Evolutionary conservation across 306 rosid species (phyloP).

Genomic region (Quercus dentata): DNA sequence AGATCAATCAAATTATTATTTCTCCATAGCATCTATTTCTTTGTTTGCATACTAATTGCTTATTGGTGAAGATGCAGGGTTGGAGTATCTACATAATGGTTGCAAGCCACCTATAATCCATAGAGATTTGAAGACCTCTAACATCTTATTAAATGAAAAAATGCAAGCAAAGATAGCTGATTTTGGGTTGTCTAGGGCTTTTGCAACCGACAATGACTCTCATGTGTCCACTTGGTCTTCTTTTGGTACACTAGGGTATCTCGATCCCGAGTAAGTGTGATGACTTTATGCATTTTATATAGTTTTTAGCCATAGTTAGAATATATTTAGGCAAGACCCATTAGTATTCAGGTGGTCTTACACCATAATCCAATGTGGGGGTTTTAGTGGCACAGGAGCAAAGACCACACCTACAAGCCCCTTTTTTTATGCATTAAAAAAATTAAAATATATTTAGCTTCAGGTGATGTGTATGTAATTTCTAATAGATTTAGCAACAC

Average conservation of each 20-base stretch:
- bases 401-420: no score
- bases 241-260: slow-evolving; percentile 42
- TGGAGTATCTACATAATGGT: slow-evolving; percentile 43
- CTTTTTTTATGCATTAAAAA: no score
- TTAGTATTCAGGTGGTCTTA: no score
- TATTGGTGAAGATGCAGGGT: slow-evolving; percentile 17
- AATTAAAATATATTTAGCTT: no score
- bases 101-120: slow-evolving; percentile 33
- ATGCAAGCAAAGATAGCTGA: slow-evolving; percentile 45
- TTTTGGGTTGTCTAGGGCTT: slow-evolving; percentile 47
- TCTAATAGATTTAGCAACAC: no score
- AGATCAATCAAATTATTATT: background rate
- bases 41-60: background rate
- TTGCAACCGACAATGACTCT: slow-evolving; percentile 17
- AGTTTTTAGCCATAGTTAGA: no score
- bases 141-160: slow-evolving; percentile 38
- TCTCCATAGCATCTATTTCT: background rate
- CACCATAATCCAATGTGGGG: no score
- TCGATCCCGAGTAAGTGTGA: slow-evolving; percentile 46
- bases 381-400: no score
- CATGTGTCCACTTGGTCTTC: slow-evolving; percentile 28
- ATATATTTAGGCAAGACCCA: no score
- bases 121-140: slow-evolving; percentile 57
- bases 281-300: no score
- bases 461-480: no score